Evolutionary conservation across 139 green algal species (phyloP).

Genomic region (Micractinium conductrix): DNA sequence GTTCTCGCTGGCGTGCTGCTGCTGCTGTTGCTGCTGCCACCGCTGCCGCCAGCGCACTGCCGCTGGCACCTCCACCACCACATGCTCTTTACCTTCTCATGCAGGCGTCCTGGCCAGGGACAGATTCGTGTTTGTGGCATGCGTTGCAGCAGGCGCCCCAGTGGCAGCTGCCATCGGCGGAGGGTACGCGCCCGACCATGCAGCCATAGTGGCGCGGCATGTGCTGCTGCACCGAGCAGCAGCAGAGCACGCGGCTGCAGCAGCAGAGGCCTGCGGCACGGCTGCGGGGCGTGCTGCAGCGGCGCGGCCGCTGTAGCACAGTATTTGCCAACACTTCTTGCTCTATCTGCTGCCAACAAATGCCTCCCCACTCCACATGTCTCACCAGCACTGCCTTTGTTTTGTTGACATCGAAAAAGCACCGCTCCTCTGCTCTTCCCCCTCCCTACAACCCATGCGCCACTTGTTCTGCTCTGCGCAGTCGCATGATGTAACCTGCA

Average conservation of each 20-base stretch:
- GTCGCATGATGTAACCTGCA: too few species aligned
- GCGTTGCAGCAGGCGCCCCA: slow-evolving; percentile 40
- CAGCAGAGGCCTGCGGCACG: not conserved
- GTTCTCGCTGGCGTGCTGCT: too few species aligned
- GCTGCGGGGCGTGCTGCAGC: not conserved
- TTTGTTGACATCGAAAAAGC: not conserved
- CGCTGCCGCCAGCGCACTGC: too few species aligned
- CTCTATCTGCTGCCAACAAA: not conserved
- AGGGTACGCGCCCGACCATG: slow-evolving; percentile 57
- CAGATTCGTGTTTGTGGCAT: slow-evolving; percentile 47
- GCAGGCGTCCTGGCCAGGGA: slow-evolving; percentile 58
- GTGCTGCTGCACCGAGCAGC: slow-evolving; percentile 55
- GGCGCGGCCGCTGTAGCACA: not conserved
- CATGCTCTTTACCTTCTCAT: too few species aligned
- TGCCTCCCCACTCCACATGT: not conserved
- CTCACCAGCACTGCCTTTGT: too few species aligned
- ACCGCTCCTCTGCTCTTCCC: too few species aligned
- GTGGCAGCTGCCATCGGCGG: slow-evolving; percentile 63
- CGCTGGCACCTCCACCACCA: too few species aligned
- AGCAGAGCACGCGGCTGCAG: not conserved
- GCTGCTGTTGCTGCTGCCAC: too few species aligned
- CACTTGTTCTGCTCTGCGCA: too few species aligned
- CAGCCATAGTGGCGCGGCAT: slow-evolving; percentile 55
- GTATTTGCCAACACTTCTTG: not conserved
- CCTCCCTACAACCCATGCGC: too few species aligned